These are phyloP conservation scores for Blastocystis sp. DNA, from an alignment of 352 stramenopile genomes.

Conservation along the genomic window DNA sequence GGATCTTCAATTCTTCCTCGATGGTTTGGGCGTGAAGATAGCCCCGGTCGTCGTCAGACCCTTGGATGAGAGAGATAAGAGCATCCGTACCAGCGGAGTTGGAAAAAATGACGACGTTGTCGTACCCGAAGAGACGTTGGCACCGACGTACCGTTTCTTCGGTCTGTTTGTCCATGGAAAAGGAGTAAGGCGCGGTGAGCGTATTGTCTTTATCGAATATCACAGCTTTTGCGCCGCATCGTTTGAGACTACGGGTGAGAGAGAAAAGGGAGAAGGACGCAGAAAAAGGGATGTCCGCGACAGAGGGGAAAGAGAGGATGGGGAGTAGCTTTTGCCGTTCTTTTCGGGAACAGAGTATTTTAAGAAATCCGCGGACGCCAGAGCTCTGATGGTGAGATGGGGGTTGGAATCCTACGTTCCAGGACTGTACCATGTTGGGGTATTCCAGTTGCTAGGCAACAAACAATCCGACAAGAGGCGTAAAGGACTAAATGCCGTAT, in stretches of 20 bases:
- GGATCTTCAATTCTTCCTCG: neutral
- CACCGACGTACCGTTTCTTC: neutral
- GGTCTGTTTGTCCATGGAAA: neutral
- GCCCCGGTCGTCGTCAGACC: slow-evolving; percentile 2
- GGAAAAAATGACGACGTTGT: slow-evolving; percentile 26
- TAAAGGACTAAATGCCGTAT: slow-evolving; percentile 47
- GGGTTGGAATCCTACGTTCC: neutral
- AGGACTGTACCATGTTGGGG: slow-evolving; percentile 24
- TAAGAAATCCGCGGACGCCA: neutral
- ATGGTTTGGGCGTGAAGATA: slow-evolving; percentile 26
- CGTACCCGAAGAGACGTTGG: slow-evolving; percentile 23
- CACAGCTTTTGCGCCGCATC: slow-evolving; percentile 19
- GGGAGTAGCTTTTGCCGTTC: slow-evolving; percentile 9
- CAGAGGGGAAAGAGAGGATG: neutral
- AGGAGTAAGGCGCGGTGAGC: slow-evolving; percentile 12
- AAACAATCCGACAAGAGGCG: neutral
- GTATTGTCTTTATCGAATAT: slow-evolving; percentile 53
- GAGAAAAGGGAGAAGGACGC: neutral
- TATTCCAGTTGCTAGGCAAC: neutral
- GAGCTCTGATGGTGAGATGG: neutral
- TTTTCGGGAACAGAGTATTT: neutral
- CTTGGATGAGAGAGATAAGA: neutral
- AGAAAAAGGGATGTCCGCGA: slow-evolving; percentile 14
- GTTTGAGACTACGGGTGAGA: neutral
- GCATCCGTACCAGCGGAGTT: neutral